Evolutionary conservation across 1,284 basidiomycete species (phyloP).

Genomic region (Ganoderma lingzhi): DNA sequence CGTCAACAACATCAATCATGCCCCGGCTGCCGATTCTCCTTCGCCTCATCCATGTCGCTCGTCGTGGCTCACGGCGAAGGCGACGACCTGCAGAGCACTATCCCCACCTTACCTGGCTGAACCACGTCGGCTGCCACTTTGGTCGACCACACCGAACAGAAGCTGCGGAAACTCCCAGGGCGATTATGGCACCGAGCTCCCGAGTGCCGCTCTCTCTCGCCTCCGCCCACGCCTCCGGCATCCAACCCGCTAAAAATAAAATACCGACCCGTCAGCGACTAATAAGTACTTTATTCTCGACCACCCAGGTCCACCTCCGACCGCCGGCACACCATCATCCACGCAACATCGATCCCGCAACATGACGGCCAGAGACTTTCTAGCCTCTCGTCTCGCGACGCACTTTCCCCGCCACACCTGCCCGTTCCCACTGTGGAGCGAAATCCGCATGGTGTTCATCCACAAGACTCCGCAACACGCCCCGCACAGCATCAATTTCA

Average conservation of each 20-base stretch:
- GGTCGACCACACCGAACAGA: constrained; percentile 12
- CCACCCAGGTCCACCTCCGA: neutral
- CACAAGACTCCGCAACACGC: neutral
- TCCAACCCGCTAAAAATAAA: constrained; percentile 1
- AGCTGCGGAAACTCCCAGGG: neutral
- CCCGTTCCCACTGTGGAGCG: neutral
- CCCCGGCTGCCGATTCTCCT: constrained; percentile 3
- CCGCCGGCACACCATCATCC: neutral
- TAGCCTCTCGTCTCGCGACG: neutral
- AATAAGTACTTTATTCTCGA: neutral
- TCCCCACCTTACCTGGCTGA: neutral
- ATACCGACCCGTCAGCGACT: neutral
- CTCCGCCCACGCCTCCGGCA: constrained; percentile 6
- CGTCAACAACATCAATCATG: constrained; percentile 20
- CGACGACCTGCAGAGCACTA: neutral
- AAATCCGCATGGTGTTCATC: neutral
- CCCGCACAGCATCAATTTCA: neutral
- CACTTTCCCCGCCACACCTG: neutral
- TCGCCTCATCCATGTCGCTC: neutral
- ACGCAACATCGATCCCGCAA: neutral
- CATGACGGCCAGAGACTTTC: neutral
- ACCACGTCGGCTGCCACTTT: constrained; percentile 13
- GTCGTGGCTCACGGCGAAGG: neutral
- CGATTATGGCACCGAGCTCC: neutral
- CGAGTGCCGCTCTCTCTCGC: neutral